Percentiles rank a stretch among this genome's conserved stretches.
Conservation (phyloP, 345 rosid genomes). For the Xanthoceras sorbifolium region DNA sequence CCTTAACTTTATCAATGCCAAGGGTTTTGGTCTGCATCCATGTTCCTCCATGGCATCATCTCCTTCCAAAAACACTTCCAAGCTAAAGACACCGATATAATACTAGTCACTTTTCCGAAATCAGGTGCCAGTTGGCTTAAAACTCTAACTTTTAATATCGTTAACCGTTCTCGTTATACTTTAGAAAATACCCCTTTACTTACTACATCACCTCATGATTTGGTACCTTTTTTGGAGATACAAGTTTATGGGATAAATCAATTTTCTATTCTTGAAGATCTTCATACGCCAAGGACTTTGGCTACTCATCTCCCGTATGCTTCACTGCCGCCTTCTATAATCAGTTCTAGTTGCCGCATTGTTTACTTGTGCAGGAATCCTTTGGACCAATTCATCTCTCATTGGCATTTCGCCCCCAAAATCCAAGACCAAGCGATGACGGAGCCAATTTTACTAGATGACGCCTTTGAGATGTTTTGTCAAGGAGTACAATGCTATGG, state of each 20-base stretch:
- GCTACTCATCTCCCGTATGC: constrained; percentile 26
- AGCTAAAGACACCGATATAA: constrained; percentile 22
- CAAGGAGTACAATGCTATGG: constrained; percentile 18
- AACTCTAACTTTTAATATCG: constrained; percentile 25
- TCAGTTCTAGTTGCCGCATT: constrained; percentile 20
- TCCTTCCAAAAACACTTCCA: constrained; percentile 13
- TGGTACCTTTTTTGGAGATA: background rate
- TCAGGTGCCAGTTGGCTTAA: constrained; percentile 36
- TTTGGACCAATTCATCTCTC: constrained; percentile 27
- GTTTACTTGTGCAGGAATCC: constrained; percentile 34
- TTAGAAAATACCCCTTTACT: background rate
- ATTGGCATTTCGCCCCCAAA: constrained; percentile 25
- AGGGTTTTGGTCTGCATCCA: background rate
- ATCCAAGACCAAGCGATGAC: background rate
- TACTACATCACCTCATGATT: background rate
- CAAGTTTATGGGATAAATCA: background rate
- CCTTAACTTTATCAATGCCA: background rate
- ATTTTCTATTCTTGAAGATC: background rate
- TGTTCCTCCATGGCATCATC: background rate
- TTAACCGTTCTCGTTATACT: constrained; percentile 15
- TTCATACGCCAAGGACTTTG: background rate
- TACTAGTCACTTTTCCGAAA: constrained; percentile 28
- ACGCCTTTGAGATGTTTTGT: constrained; percentile 32
- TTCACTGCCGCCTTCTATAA: constrained; percentile 15
- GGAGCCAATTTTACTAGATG: background rate